Evolutionary conservation across 306 rosid genomes (phyloP).

Genomic region (Trichosanthes cucumerina): DNA sequence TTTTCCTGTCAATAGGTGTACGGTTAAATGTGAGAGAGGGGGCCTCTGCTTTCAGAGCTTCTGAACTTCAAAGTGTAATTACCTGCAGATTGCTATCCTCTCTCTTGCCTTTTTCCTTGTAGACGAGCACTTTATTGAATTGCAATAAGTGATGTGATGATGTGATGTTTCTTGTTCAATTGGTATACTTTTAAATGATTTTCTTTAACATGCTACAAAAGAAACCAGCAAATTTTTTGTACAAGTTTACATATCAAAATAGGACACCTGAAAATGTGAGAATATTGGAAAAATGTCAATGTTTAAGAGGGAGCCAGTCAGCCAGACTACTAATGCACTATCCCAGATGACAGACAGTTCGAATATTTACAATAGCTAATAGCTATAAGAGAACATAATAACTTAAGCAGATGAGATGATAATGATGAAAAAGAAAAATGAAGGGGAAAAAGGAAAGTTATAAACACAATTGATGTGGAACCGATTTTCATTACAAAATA

Average conservation of each 20-base stretch:
- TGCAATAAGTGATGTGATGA: background rate
- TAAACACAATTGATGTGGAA: background rate
- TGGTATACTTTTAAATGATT: background rate
- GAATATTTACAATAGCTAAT: too few relatives aligned
- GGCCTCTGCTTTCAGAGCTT: background rate
- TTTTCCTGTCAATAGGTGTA: background rate
- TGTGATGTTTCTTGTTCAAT: background rate
- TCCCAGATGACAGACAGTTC: background rate
- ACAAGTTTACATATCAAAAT: background rate
- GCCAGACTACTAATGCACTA: background rate
- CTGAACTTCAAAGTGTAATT: background rate
- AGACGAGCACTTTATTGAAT: constrained; percentile 1
- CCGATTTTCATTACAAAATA: background rate
- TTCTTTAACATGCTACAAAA: background rate
- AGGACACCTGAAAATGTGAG: background rate
- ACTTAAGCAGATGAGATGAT: background rate
- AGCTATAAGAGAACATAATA: background rate
- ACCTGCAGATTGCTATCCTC: background rate
- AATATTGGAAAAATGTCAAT: background rate
- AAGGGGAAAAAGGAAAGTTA: background rate
- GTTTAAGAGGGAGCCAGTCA: background rate
- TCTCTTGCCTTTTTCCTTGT: background rate
- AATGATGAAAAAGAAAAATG: background rate
- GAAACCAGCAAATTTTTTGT: background rate
- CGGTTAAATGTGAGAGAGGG: background rate